A percentile compares a stretch with the other conserved stretches of the same genome.
phyloP scores from a whole-genome alignment of 768 basidiomycete species.

The Auricularia sp. region DNA sequence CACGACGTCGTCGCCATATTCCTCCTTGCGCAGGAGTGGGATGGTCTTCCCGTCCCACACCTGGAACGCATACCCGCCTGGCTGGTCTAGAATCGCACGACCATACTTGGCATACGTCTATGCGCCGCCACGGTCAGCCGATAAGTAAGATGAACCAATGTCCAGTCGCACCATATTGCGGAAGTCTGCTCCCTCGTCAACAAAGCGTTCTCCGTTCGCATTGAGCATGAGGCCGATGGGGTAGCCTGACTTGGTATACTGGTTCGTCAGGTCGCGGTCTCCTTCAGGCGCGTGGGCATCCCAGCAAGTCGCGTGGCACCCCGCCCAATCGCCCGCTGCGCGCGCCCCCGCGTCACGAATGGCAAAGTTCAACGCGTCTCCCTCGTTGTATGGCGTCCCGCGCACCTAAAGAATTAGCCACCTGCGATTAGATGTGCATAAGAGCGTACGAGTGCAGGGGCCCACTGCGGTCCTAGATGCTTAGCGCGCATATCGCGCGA shows the following conservation, averaged over 20 bases:
- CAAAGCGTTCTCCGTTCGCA: slow-evolving; percentile 45
- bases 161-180: slow-evolving; percentile 30
- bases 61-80: slow-evolving; percentile 53
- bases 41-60: slow-evolving; percentile 46
- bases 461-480: slow-evolving; percentile 52
- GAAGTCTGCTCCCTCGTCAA: slow-evolving; percentile 64
- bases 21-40: slow-evolving; percentile 44
- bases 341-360: slow-evolving; percentile 37
- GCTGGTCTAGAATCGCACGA: slow-evolving; percentile 46
- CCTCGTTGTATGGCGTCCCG: slow-evolving; percentile 63
- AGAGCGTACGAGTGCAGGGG: slow-evolving; percentile 38
- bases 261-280: slow-evolving; percentile 51
- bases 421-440: no score
- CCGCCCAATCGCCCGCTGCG: slow-evolving; percentile 53
- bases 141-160: no score
- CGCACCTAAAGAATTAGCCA: slow-evolving; percentile 35
- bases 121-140: not conserved
- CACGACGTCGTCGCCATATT: slow-evolving; percentile 56
- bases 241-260: slow-evolving; percentile 66
- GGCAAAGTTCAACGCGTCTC: slow-evolving; percentile 38
- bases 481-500: slow-evolving; percentile 39
- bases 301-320: slow-evolving; percentile 69
- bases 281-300: slow-evolving; percentile 53
- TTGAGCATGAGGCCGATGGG: slow-evolving; percentile 66
- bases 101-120: slow-evolving; percentile 68